phyloP scores from a whole-genome alignment of 2,329 filamentous ascomycete species.

The Colletotrichum brevisporum region DNA sequence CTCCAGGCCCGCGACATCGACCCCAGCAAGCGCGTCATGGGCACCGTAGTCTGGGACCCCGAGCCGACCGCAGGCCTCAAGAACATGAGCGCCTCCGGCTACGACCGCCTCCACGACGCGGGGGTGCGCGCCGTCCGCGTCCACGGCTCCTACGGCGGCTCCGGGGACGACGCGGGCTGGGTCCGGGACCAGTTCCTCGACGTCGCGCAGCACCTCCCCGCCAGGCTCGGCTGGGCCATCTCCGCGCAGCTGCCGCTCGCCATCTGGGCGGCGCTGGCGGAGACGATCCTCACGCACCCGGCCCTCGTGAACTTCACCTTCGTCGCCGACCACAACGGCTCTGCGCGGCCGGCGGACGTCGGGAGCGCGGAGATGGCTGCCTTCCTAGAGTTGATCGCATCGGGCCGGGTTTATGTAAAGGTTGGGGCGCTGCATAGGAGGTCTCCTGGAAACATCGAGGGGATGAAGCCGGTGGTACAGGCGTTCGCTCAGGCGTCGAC shows the following conservation, averaged over 20 bases:
- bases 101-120: slow-evolving; percentile 3
- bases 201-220: not conserved
- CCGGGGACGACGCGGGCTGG: slow-evolving; percentile 11
- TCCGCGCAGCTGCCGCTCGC: slow-evolving; percentile 10
- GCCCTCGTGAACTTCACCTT: not conserved
- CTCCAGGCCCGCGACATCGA: not conserved
- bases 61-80: not conserved
- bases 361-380: not conserved
- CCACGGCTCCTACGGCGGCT: slow-evolving; percentile 24
- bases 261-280: slow-evolving; percentile 8
- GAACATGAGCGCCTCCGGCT: not conserved
- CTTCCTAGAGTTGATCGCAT: not conserved
- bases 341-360: not conserved
- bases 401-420: slow-evolving; percentile 18
- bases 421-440: slow-evolving; percentile 18
- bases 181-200: slow-evolving; percentile 10
- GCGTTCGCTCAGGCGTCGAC: not conserved
- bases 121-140: slow-evolving; percentile 16
- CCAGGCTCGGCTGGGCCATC: slow-evolving; percentile 10
- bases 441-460: slow-evolving; percentile 3
- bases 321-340: slow-evolving; percentile 21
- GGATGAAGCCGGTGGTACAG: not conserved
- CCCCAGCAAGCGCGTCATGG: not conserved
- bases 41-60: slow-evolving; percentile 14
- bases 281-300: not conserved